phyloP scores from a whole-genome alignment of 1,139 yeast genomes.

The Candida gigantensis region DNA sequence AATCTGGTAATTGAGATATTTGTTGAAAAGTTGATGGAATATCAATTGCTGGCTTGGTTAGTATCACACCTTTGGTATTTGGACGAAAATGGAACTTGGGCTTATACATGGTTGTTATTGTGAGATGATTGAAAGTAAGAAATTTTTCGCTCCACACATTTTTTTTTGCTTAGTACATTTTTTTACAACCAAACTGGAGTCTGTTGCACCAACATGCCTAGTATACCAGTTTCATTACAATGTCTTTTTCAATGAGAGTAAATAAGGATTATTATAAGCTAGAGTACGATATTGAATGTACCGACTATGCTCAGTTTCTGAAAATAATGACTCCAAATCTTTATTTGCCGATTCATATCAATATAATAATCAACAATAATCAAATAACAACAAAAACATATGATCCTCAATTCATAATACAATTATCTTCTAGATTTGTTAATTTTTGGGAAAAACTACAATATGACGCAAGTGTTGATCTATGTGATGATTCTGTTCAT shows the following conservation, averaged over 20 bases:
- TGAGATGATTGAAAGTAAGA: too few species aligned
- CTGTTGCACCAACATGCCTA: too few species aligned
- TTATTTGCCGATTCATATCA: conserved; percentile 12
- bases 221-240: too few species aligned
- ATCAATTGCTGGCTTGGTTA: conserved; percentile 12
- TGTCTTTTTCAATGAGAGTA: conserved; percentile 12
- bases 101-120: conserved; percentile 6
- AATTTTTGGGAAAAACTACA: conserved; percentile 21
- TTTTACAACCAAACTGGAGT: conserved; percentile 1
- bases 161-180: not conserved
- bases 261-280: conserved; percentile 17
- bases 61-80: conserved; percentile 10
- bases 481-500: conserved; percentile 12
- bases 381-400: conserved; percentile 14
- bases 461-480: conserved; percentile 16
- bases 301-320: not conserved
- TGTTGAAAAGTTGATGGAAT: conserved; percentile 10
- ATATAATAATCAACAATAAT: conserved; percentile 18
- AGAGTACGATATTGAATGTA: conserved; percentile 6
- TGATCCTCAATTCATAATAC: conserved; percentile 15
- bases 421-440: conserved; percentile 10
- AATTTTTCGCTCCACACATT: too few species aligned
- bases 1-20: conserved; percentile 15
- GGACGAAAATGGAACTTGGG: conserved; percentile 10
- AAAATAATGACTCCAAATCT: conserved; percentile 8